phyloP scores from a whole-genome alignment of 2,329 filamentous ascomycete species.

The Emergomyces africanus region DNA sequence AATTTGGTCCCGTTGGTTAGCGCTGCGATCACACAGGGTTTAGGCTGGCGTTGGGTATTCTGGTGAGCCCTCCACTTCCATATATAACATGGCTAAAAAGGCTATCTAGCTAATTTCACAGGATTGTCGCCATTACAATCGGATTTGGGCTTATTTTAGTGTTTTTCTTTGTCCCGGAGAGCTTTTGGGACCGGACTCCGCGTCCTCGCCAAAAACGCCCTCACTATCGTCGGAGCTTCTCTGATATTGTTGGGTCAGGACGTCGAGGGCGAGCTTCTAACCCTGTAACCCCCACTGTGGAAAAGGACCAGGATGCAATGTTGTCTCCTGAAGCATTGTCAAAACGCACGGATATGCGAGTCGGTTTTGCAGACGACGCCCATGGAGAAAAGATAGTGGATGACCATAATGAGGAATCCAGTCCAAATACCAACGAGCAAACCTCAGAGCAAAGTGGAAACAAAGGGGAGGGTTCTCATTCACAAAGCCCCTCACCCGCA shows the following conservation, averaged over 20 bases:
- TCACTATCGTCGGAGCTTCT: slow-evolving; percentile 22
- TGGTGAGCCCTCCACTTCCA: slow-evolving; percentile 42
- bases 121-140: slow-evolving; percentile 72
- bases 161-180: slow-evolving; percentile 88
- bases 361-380: slow-evolving; percentile 42
- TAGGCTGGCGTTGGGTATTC: slow-evolving; percentile 85
- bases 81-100: not conserved
- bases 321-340: not conserved
- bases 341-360: slow-evolving; percentile 33
- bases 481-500: slow-evolving; percentile 9
- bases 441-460: not conserved
- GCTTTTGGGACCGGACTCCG: slow-evolving; percentile 85
- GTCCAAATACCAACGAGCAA: not conserved
- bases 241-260: slow-evolving; percentile 23
- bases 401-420: not conserved
- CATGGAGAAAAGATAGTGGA: slow-evolving; percentile 9
- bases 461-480: not conserved
- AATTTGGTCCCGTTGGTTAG: slow-evolving; percentile 80
- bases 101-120: slow-evolving; percentile 23
- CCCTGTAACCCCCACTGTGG: slow-evolving; percentile 4
- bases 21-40: slow-evolving; percentile 63
- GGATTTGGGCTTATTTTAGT: slow-evolving; percentile 57
- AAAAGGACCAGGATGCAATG: not conserved
- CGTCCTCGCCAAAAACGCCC: slow-evolving; percentile 34
- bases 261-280: slow-evolving; percentile 22